A percentile compares a stretch with the other conserved stretches of the same genome.
These are phyloP conservation scores for Amphirosellinia nigrospora DNA, from an alignment of 495 filamentous ascomycete genomes.

Conservation along the genomic window DNA sequence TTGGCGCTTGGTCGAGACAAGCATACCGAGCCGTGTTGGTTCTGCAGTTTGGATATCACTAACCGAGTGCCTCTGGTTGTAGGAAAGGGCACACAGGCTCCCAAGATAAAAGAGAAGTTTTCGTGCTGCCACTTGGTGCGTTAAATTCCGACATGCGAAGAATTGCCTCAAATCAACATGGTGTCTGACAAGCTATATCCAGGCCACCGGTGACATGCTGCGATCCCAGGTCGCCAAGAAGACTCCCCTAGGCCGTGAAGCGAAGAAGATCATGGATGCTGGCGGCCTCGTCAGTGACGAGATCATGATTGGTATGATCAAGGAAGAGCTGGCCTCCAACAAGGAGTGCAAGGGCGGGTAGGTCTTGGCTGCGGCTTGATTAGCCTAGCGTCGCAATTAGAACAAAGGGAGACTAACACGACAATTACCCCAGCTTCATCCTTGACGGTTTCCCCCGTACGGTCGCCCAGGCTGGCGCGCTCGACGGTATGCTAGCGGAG, in stretches of 20 bases:
- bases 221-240: conserved; percentile 98
- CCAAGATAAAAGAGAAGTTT: conserved; percentile 96
- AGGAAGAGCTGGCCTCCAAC: conserved; percentile 93
- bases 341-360: conserved; percentile 96
- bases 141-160: conserved; percentile 30
- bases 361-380: conserved; percentile 33
- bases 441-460: conserved; percentile 98
- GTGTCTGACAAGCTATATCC: conserved; percentile 17
- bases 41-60: conserved; percentile 33
- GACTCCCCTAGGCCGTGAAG: conserved; percentile 90
- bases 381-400: background rate
- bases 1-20: conserved; percentile 9
- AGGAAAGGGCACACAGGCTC: conserved; percentile 99
- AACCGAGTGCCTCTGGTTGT: conserved; percentile 33
- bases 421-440: conserved; percentile 74
- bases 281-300: conserved; percentile 98
- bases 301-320: conserved; percentile 99
- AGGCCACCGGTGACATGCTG: conserved; percentile 99
- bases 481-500: conserved; percentile 84
- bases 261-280: conserved; percentile 99
- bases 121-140: conserved; percentile 94
- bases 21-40: conserved; percentile 10
- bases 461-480: conserved; percentile 89
- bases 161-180: conserved; percentile 22
- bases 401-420: conserved; percentile 20